These are phyloP conservation scores for Kwoniella dendrophila DNA, from an alignment of 768 basidiomycete genomes.

Conservation along the genomic window DNA sequence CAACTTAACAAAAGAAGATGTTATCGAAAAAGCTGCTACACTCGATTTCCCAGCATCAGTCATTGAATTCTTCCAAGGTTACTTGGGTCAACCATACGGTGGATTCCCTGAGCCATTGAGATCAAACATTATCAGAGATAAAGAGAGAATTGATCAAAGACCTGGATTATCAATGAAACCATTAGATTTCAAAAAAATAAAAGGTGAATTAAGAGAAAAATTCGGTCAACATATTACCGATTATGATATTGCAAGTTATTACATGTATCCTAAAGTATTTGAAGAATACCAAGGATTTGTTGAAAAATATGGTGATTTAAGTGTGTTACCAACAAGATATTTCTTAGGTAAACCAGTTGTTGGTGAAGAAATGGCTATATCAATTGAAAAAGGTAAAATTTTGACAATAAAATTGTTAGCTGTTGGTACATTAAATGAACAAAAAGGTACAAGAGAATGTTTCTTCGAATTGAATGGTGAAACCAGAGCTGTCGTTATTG, in stretches of 20 bases:
- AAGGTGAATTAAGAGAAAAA: conserved; percentile 85
- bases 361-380: conserved; percentile 95
- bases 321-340: conserved; percentile 92
- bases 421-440: conserved; percentile 87
- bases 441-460: conserved; percentile 88
- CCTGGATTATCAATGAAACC: conserved; percentile 87
- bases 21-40: conserved; percentile 78
- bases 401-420: conserved; percentile 95
- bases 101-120: conserved; percentile 98
- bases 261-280: conserved; percentile 99
- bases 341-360: conserved; percentile 90
- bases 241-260: conserved; percentile 88
- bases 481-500: conserved; percentile 92
- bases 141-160: conserved; percentile 87
- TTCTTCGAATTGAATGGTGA: conserved; percentile 99
- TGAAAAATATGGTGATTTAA: conserved; percentile 92
- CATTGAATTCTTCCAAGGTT: conserved; percentile 96
- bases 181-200: conserved; percentile 94
- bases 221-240: conserved; percentile 95
- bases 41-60: conserved; percentile 89
- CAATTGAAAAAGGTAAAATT: conserved; percentile 83
- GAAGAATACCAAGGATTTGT: conserved; percentile 95
- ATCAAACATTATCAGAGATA: conserved; percentile 85
- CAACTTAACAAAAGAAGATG: conserved; percentile 80
- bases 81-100: conserved; percentile 95